These are phyloP conservation scores for Vaccinium corymbosum DNA, from an alignment of 148 eudicot genomes.

Conservation along the genomic window DNA sequence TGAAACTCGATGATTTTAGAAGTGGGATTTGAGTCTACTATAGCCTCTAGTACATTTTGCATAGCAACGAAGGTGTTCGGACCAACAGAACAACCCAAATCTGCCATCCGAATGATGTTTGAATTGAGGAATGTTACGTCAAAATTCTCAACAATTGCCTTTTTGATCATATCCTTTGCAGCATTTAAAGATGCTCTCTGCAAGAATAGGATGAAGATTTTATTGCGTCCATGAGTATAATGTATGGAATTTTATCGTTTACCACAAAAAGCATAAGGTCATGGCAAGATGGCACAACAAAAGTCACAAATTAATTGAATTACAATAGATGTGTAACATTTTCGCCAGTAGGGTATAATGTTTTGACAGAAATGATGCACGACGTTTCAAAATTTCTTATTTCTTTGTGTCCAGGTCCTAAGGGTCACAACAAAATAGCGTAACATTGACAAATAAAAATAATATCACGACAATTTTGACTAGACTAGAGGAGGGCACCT, in stretches of 20 bases:
- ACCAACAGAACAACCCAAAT: constrained; percentile 18
- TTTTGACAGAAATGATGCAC: background rate
- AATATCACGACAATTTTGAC: no score
- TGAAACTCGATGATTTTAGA: background rate
- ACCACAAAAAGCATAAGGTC: background rate
- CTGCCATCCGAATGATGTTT: constrained; percentile 12
- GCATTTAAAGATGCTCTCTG: constrained; percentile 7
- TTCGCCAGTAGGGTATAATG: background rate
- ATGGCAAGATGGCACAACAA: background rate
- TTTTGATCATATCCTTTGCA: constrained; percentile 14
- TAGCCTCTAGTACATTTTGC: constrained; percentile 14
- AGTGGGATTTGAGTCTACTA: background rate
- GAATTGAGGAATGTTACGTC: constrained; percentile 8
- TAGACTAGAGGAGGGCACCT: no score
- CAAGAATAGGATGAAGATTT: background rate
- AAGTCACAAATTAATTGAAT: background rate
- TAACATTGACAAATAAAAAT: no score
- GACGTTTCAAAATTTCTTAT: background rate
- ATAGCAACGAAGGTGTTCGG: constrained; percentile 21
- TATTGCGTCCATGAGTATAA: background rate
- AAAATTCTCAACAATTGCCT: constrained; percentile 14
- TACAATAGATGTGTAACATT: background rate
- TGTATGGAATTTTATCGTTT: background rate
- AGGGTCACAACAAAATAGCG: no score
- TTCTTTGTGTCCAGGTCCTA: no score